Base-by-base conservation (phyloP, 257 asterid genomes). In the Solanum pinnatisectum region DNA sequence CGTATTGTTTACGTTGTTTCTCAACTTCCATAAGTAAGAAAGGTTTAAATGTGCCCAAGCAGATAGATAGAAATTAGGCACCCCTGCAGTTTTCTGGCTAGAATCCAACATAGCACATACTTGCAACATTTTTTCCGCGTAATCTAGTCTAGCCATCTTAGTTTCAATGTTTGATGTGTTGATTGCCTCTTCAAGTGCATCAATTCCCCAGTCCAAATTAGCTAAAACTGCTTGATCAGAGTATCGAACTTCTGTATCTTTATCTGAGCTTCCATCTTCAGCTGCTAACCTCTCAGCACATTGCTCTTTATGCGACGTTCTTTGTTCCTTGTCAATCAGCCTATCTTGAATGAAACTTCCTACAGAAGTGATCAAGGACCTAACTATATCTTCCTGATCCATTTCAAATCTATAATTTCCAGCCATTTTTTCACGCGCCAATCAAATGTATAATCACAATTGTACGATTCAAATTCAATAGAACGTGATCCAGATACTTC, bases 171-270 rank as follows among this genome's bases (percentile, higher is more conserved):
- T 94, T 4, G 95, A 94, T 4, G 97, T 93, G 89, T 85, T 89
- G 42, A 95, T 94, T 68, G 98, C 97, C 86, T 94, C 98, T 84
- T 95, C 98, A 16, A 95, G 94, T 5, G 98, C 98, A 67, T 94
- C 98, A 10, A 94, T 95, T 33, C 98, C 98, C 98, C 98, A 94
- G 77, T 95, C 98, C 2, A 95, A 91, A 88, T 95, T 95, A 1
- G 98, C 98, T 52, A 95, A 84, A 37, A 95, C 95, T 6, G 98
- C 98, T 86, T 95, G 98, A 83, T 95, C 98, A 2, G 98, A 94
- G 93, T 94, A 95, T 35, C 93, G 76, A 63, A 95, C 92, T 88
- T 93, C 96, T 0, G 86, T 65, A 18, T 84, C 92, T 59, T 90
- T 89, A 59, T 90, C 88, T 2, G 92, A 85, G 78, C 91, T 92